Conservation (phyloP, 192 early-diverging fungal genomes). For the Powellomyces hirtus region DNA sequence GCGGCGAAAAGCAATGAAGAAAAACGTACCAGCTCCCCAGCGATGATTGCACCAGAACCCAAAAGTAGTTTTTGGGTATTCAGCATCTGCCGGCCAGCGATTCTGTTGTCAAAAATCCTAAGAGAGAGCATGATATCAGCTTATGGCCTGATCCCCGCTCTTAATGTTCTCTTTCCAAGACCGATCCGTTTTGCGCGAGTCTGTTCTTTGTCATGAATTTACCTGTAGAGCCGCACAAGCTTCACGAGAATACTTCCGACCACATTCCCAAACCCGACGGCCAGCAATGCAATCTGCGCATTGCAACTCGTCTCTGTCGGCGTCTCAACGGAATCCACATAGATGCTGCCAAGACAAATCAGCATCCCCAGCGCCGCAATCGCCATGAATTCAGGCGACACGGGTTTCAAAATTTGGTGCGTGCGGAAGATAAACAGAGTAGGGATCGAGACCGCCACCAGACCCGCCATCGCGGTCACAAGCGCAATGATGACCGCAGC, state of each 20-base stretch:
- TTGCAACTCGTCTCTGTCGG: slow-evolving; percentile 1
- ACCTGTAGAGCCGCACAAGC: slow-evolving; percentile 16
- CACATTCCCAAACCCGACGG: not conserved
- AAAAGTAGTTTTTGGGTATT: not conserved
- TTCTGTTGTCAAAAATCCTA: slow-evolving; percentile 22
- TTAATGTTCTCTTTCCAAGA: too few relatives aligned
- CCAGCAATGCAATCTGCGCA: not conserved
- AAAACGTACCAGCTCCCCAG: not conserved
- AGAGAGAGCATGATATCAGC: not conserved
- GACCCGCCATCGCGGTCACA: not conserved
- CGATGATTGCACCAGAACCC: not conserved
- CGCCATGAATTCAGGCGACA: slow-evolving; percentile 6
- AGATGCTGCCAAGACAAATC: slow-evolving; percentile 1
- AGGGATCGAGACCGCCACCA: not conserved
- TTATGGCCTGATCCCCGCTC: not conserved
- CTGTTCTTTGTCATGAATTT: not conserved
- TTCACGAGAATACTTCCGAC: slow-evolving; percentile 19
- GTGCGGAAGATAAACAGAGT: not conserved
- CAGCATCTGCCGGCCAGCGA: not conserved
- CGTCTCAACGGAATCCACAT: not conserved
- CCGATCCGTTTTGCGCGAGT: not conserved
- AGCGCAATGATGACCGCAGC: not conserved
- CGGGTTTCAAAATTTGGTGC: not conserved
- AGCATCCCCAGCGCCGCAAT: slow-evolving; percentile 3
- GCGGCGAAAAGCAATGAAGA: not conserved